Evolutionary conservation across 2,329 filamentous ascomycete species (phyloP).

Genomic region (Zymoseptoria pseudotritici): DNA sequence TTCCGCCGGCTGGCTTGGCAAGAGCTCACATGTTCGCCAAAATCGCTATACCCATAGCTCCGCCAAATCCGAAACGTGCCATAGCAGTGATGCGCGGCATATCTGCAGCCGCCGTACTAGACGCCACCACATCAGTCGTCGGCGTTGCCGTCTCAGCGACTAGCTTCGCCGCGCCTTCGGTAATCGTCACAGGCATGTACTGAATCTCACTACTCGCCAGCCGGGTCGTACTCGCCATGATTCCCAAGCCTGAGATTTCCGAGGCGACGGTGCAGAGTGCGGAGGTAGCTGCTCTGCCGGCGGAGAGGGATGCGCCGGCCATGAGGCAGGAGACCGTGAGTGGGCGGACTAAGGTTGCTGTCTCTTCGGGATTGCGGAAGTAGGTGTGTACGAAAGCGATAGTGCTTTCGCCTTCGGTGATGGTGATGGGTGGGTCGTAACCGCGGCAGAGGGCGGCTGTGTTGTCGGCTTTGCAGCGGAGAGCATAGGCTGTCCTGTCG

Average conservation of each 20-base stretch:
- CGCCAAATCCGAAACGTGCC: slow-evolving; percentile 5
- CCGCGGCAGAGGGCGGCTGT: slow-evolving; percentile 14
- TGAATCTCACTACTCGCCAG: slow-evolving; percentile 22
- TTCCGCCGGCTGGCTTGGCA: background rate
- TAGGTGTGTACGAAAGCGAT: slow-evolving; percentile 15
- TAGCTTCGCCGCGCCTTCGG: slow-evolving; percentile 21
- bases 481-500: slow-evolving; percentile 21
- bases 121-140: slow-evolving; percentile 1
- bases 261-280: slow-evolving; percentile 20
- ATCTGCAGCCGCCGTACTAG: slow-evolving; percentile 9
- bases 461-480: slow-evolving; percentile 15
- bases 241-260: slow-evolving; percentile 18
- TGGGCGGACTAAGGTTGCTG: slow-evolving; percentile 1
- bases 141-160: slow-evolving; percentile 10
- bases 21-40: slow-evolving; percentile 10
- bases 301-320: slow-evolving; percentile 17
- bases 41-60: slow-evolving; percentile 8
- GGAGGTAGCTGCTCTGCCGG: slow-evolving; percentile 14
- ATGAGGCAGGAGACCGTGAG: slow-evolving; percentile 21
- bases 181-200: slow-evolving; percentile 23
- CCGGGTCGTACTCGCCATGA: slow-evolving; percentile 22
- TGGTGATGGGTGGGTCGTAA: slow-evolving; percentile 21
- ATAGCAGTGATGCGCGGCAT: slow-evolving; percentile 7
- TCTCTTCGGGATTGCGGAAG: slow-evolving; percentile 5
- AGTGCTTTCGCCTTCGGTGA: slow-evolving; percentile 26